Evolutionary conservation across 805 yeast genomes (phyloP).

Genomic region (Yarrowia sp.): DNA sequence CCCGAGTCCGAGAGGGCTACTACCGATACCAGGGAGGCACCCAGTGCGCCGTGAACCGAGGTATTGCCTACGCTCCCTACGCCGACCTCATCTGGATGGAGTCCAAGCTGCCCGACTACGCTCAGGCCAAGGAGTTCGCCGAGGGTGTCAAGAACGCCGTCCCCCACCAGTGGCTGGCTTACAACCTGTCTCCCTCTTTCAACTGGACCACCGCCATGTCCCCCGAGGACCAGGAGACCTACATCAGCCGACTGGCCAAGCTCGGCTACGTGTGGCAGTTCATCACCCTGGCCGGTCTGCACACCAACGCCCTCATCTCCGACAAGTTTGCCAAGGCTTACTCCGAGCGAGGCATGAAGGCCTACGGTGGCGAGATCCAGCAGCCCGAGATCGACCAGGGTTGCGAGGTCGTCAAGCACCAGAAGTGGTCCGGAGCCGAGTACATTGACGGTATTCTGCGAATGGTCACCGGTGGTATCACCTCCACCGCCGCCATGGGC

Average conservation of each 20-base stretch:
- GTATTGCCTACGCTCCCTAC: conserved; percentile 92
- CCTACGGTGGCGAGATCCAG: conserved; percentile 89
- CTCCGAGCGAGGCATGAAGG: conserved; percentile 88
- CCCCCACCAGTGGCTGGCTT: conserved; percentile 96
- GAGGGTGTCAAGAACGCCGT: conserved; percentile 80
- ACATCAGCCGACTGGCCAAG: conserved; percentile 82
- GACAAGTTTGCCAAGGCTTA: conserved; percentile 83
- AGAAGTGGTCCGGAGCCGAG: conserved; percentile 99
- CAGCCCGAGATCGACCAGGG: conserved; percentile 84
- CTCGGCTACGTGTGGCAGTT: conserved; percentile 98
- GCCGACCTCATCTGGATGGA: conserved; percentile 99
- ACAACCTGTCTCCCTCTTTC: conserved; percentile 95
- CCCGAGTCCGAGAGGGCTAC: conserved; percentile 96
- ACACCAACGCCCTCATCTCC: conserved; percentile 91
- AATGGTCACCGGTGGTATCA: conserved; percentile 91
- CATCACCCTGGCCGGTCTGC: conserved; percentile 95
- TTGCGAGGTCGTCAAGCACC: conserved; percentile 96
- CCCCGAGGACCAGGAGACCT: conserved; percentile 84
- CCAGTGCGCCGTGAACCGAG: conserved; percentile 96
- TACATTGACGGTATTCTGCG: conserved; percentile 90
- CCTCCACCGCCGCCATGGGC: conserved; percentile 98
- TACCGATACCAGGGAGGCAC: conserved; percentile 97
- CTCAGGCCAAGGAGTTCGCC: conserved; percentile 93
- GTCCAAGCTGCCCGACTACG: conserved; percentile 90
- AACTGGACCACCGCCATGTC: conserved; percentile 97